Evolutionary conservation across 2,329 filamentous ascomycete genomes (phyloP).

Genomic region (Tolypocladium nubicola): DNA sequence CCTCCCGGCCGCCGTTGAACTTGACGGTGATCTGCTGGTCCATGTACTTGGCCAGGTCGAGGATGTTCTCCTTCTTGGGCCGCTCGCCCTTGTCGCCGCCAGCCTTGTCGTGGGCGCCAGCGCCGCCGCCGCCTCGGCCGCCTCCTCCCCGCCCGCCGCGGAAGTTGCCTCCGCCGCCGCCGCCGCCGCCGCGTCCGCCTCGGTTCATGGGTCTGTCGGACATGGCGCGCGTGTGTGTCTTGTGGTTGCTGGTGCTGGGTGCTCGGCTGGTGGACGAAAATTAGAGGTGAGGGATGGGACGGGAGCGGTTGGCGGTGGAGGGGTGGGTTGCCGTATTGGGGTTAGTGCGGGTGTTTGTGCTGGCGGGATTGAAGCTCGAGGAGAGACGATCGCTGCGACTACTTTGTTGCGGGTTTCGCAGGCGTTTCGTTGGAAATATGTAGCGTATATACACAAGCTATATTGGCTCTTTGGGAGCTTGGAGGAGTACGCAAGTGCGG

Average conservation of each 20-base stretch:
- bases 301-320: neutral
- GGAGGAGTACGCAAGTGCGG: too few species aligned
- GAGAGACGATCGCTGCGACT: neutral
- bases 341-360: neutral
- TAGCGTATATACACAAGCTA: too few species aligned
- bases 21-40: constrained; percentile 93
- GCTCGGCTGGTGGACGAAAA: neutral
- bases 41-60: constrained; percentile 92
- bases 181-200: constrained; percentile 23
- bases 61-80: constrained; percentile 97
- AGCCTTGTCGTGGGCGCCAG: constrained; percentile 22
- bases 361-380: neutral
- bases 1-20: constrained; percentile 89
- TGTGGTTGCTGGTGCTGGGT: neutral
- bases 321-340: neutral
- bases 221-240: constrained; percentile 15
- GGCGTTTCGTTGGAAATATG: too few species aligned
- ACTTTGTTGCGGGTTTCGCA: too few species aligned
- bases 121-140: constrained; percentile 33
- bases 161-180: constrained; percentile 23
- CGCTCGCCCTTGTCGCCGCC: constrained; percentile 50
- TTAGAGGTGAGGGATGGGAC: neutral
- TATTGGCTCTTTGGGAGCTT: too few species aligned
- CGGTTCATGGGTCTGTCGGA: constrained; percentile 39
- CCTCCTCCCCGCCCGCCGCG: constrained; percentile 35